Percentiles rank a stretch among this genome's conserved stretches.
phyloP scores from a whole-genome alignment of 2,329 filamentous ascomycete species.

The Rutstroemia sp. region DNA sequence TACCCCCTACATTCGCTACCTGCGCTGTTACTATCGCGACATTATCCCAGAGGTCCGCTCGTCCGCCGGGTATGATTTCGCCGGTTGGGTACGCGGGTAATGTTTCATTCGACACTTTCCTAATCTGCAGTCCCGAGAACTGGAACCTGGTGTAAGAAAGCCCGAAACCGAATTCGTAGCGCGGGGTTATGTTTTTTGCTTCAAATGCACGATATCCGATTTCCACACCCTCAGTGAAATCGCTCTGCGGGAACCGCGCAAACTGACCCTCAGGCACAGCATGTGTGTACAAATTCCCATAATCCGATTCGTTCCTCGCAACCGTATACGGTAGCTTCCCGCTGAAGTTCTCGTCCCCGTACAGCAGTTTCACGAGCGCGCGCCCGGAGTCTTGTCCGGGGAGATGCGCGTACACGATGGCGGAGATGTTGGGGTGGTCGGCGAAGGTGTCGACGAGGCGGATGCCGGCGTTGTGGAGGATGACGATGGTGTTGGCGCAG shows the following conservation, averaged over 20 bases:
- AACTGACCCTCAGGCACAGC: constrained; percentile 34
- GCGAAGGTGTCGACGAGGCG: constrained; percentile 52
- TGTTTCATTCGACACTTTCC: constrained; percentile 16
- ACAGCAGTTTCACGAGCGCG: constrained; percentile 52
- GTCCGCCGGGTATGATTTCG: constrained; percentile 36
- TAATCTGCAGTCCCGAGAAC: constrained; percentile 36
- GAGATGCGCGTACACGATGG: constrained; percentile 51
- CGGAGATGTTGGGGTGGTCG: constrained; percentile 52
- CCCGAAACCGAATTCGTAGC: constrained; percentile 38
- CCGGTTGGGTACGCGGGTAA: constrained; percentile 31
- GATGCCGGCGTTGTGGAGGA: constrained; percentile 56
- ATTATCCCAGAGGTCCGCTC: constrained; percentile 46
- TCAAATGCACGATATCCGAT: constrained; percentile 49
- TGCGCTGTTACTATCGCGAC: constrained; percentile 40
- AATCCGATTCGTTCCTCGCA: constrained; percentile 47
- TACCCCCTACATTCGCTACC: constrained; percentile 44
- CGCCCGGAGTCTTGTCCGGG: constrained; percentile 56
- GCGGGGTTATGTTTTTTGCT: constrained; percentile 27
- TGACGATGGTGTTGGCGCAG: constrained; percentile 56
- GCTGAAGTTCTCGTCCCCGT: constrained; percentile 50
- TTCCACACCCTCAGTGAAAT: constrained; percentile 42
- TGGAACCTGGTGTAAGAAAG: constrained; percentile 49
- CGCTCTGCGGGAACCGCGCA: constrained; percentile 40
- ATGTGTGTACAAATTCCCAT: constrained; percentile 37
- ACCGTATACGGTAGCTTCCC: constrained; percentile 53